Percentiles rank a stretch among this genome's conserved stretches.
Conservation (phyloP, 139 green algal species). For the Desmodesmus armatus region DNA sequence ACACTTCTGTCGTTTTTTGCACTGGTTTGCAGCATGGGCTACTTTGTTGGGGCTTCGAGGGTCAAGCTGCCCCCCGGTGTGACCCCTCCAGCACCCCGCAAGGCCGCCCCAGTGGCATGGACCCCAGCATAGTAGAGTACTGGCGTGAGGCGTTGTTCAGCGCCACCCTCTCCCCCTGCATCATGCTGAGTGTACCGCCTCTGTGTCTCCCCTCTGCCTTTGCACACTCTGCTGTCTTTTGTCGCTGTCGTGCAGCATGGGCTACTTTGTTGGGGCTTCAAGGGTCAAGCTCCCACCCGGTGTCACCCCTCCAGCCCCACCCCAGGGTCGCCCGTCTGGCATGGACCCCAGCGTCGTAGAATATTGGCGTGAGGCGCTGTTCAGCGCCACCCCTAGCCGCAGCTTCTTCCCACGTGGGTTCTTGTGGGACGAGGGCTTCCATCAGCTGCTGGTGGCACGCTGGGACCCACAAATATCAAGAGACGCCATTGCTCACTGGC, state of each 20-base stretch:
- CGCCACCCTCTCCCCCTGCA: slow-evolving; percentile 30
- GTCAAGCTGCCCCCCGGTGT: slow-evolving; percentile 37
- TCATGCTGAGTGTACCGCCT: neutral
- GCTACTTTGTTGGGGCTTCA: slow-evolving; percentile 93
- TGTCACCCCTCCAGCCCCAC: neutral
- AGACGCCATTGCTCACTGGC: slow-evolving; percentile 91
- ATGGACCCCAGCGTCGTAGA: neutral
- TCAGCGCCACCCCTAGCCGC: slow-evolving; percentile 84
- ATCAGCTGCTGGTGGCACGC: slow-evolving; percentile 83
- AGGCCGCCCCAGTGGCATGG: neutral
- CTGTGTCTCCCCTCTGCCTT: neutral
- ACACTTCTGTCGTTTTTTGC: no score
- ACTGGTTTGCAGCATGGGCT: slow-evolving; percentile 90
- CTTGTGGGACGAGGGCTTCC: slow-evolving; percentile 98
- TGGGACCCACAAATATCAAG: slow-evolving; percentile 80
- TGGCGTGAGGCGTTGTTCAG: slow-evolving; percentile 72
- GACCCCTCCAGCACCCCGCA: neutral
- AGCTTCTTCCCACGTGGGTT: slow-evolving; percentile 97
- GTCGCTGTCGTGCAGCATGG: no score
- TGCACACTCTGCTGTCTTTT: neutral
- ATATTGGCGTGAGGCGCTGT: slow-evolving; percentile 63
- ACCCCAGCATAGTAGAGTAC: slow-evolving; percentile 1
- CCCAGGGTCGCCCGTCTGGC: neutral
- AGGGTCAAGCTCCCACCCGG: slow-evolving; percentile 37
- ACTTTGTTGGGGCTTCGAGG: slow-evolving; percentile 89